These are phyloP conservation scores for Garcia nutans DNA, from an alignment of 345 rosid genomes.

Conservation along the genomic window DNA sequence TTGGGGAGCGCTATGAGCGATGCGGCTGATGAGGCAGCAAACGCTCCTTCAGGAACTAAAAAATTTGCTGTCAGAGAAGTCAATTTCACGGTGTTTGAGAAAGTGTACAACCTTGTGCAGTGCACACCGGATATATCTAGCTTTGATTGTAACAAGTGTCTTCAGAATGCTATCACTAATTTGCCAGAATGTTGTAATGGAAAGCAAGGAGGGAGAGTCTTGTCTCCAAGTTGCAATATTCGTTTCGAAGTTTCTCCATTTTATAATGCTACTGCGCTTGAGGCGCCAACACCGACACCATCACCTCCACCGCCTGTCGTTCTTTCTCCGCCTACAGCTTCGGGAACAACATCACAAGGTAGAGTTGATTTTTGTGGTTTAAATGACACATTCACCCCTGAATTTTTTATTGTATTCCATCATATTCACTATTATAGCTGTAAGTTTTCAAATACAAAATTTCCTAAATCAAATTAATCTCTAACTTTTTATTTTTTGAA, in stretches of 20 bases:
- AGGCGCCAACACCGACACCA: constrained; percentile 3
- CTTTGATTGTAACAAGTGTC: constrained; percentile 33
- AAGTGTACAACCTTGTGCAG: constrained; percentile 43
- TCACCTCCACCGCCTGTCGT: neutral
- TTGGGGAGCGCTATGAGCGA: constrained; percentile 6
- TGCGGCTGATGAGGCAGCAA: constrained; percentile 15
- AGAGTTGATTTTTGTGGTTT: neutral
- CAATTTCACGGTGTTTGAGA: constrained; percentile 17
- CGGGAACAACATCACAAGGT: constrained; percentile 17
- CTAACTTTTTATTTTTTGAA: too few relatives aligned
- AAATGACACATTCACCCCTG: too few relatives aligned
- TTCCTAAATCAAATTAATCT: too few relatives aligned
- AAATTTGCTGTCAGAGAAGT: constrained; percentile 35
- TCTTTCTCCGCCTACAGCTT: constrained; percentile 17
- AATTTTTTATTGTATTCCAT: too few relatives aligned
- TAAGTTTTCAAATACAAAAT: too few relatives aligned
- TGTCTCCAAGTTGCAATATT: constrained; percentile 43
- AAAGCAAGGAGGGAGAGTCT: constrained; percentile 33
- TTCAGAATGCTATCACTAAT: constrained; percentile 17
- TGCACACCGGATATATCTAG: constrained; percentile 50
- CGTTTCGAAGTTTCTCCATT: constrained; percentile 41
- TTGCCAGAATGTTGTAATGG: constrained; percentile 31
- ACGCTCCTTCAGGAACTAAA: constrained; percentile 19
- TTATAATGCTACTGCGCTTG: neutral
- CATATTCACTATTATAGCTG: too few relatives aligned